phyloP scores from a whole-genome alignment of 2,329 filamentous ascomycete species.

The Mycocentrospora acerina region DNA sequence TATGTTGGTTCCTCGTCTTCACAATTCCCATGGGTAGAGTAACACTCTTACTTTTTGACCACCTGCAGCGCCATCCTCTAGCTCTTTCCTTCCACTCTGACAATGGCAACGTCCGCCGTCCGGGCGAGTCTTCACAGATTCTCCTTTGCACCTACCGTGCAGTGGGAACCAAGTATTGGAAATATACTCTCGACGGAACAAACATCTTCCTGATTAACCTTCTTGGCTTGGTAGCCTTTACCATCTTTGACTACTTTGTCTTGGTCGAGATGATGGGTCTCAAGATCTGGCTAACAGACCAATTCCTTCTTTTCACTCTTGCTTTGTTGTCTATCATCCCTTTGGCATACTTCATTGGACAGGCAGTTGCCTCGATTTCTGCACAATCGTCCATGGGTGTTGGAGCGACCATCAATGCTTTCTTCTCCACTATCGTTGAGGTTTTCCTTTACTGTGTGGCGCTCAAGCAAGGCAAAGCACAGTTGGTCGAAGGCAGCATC shows the following conservation, averaged over 20 bases:
- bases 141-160: constrained; percentile 96
- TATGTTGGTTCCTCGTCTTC: constrained; percentile 97
- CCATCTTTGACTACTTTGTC: constrained; percentile 89
- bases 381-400: constrained; percentile 98
- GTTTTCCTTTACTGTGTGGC: constrained; percentile 97
- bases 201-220: constrained; percentile 99
- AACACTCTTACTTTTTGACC: constrained; percentile 83
- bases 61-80: constrained; percentile 87
- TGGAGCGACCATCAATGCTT: constrained; percentile 94
- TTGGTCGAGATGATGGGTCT: constrained; percentile 69
- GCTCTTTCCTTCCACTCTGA: constrained; percentile 93
- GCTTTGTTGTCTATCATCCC: constrained; percentile 92
- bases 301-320: constrained; percentile 82
- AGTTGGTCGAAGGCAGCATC: constrained; percentile 93
- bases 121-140: constrained; percentile 76
- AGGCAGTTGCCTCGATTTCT: constrained; percentile 97
- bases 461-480: constrained; percentile 85
- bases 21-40: constrained; percentile 98
- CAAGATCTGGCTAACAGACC: constrained; percentile 73
- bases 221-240: constrained; percentile 88
- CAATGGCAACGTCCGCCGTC: constrained; percentile 69
- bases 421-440: constrained; percentile 96
- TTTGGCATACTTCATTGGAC: constrained; percentile 95
- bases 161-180: constrained; percentile 95
- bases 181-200: constrained; percentile 96